Evolutionary conservation across 495 filamentous ascomycete species (phyloP).

Genomic region (Arthonia radiata): DNA sequence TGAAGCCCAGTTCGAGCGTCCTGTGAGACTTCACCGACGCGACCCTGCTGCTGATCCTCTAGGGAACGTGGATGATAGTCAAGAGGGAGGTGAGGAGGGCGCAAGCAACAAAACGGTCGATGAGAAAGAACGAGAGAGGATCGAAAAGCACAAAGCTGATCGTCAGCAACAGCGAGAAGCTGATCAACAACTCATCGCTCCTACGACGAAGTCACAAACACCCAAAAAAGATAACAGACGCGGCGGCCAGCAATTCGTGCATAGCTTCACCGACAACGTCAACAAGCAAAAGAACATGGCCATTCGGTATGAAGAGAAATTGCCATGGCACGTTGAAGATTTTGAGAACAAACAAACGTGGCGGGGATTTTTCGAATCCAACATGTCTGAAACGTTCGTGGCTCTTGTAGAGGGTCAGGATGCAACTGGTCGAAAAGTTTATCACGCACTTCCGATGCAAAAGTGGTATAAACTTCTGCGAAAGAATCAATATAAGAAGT

Average conservation of each 20-base stretch:
- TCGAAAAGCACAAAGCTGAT: conserved; percentile 44
- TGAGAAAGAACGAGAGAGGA: conserved; percentile 43
- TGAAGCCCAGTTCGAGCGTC: conserved; percentile 59
- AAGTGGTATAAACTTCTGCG: conserved; percentile 84
- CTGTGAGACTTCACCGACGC: conserved; percentile 67
- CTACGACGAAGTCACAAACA: conserved; percentile 26
- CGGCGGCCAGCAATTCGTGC: conserved; percentile 29
- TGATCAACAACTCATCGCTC: conserved; percentile 73
- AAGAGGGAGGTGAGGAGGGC: conserved; percentile 15
- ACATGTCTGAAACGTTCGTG: conserved; percentile 58
- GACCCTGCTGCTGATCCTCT: conserved; percentile 52
- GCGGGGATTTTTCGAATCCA: conserved; percentile 73
- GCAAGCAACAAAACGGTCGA: conserved; percentile 26
- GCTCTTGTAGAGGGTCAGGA: conserved; percentile 21
- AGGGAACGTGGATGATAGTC: conserved; percentile 20
- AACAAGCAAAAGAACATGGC: conserved; percentile 54
- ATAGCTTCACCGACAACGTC: conserved; percentile 32
- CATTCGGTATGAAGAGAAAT: conserved; percentile 76
- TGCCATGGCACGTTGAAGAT: conserved; percentile 93
- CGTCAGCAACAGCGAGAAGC: conserved; percentile 60
- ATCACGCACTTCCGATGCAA: too few species aligned
- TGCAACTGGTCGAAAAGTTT: conserved; percentile 36
- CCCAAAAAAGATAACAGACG: conserved; percentile 35
- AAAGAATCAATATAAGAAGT: conserved; percentile 57
- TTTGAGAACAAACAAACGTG: conserved; percentile 82